A percentile compares a stretch with the other conserved stretches of the same genome.
Conservation (phyloP, 164 flowering plant genomes). For the Chloranthus sessilifolius region DNA sequence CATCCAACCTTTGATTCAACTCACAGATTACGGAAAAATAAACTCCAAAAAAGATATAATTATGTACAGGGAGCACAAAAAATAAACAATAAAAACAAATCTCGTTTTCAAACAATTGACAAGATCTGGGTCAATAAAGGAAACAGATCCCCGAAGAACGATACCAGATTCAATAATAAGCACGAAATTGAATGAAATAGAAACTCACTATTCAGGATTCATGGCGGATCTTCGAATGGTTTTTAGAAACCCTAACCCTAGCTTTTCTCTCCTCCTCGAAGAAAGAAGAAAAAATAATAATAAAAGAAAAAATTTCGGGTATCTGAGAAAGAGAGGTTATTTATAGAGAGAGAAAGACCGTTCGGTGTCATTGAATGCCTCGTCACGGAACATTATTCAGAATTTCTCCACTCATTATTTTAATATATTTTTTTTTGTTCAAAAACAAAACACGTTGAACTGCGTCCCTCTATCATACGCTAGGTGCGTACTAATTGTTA, state of each 20-base stretch:
- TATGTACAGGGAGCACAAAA: too few species aligned
- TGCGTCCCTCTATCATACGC: too few species aligned
- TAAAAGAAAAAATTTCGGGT: background rate
- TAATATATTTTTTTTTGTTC: too few species aligned
- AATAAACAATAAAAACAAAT: background rate
- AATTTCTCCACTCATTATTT: too few species aligned
- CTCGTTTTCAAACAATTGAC: background rate
- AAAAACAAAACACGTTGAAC: too few species aligned
- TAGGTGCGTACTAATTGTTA: too few species aligned
- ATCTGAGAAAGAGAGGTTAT: background rate
- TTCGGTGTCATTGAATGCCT: constrained; percentile 5
- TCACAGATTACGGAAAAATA: too few species aligned
- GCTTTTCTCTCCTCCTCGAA: background rate
- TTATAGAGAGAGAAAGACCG: background rate
- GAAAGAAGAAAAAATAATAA: background rate
- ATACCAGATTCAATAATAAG: background rate
- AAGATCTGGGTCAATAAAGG: background rate
- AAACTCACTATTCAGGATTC: constrained; percentile 18
- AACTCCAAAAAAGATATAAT: too few species aligned
- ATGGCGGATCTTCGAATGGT: constrained; percentile 5
- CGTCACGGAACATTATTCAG: too few species aligned
- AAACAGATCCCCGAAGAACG: background rate
- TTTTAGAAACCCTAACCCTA: background rate
- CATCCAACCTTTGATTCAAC: too few species aligned
- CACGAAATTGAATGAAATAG: background rate